Conservation (phyloP, 768 basidiomycete genomes). For the Termitomyces sp. region DNA sequence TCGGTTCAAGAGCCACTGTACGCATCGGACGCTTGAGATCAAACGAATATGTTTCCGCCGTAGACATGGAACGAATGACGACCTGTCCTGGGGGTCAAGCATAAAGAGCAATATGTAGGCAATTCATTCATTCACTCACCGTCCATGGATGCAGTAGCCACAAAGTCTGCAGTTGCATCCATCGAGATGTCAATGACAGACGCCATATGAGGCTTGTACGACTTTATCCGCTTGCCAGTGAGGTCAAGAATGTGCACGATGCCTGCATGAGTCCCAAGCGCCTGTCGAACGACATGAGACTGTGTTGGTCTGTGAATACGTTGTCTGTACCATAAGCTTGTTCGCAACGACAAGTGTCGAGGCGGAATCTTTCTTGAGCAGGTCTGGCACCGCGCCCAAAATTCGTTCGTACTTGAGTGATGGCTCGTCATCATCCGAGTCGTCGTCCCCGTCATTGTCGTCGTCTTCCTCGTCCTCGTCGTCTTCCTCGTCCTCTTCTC, state of each 20-base stretch:
- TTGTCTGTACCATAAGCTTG: slow-evolving; percentile 57
- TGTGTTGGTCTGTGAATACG: background rate
- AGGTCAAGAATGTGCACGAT: slow-evolving; percentile 84
- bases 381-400: slow-evolving; percentile 63
- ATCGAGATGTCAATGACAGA: slow-evolving; percentile 83
- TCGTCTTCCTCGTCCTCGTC: slow-evolving; percentile 40
- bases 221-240: slow-evolving; percentile 78
- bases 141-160: slow-evolving; percentile 91
- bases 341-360: slow-evolving; percentile 78
- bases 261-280: slow-evolving; percentile 90
- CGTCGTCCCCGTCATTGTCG: slow-evolving; percentile 53
- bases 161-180: slow-evolving; percentile 82
- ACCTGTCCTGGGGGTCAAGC: slow-evolving; percentile 70
- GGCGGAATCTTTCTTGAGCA: slow-evolving; percentile 87
- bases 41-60: slow-evolving; percentile 78
- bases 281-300: slow-evolving; percentile 42
- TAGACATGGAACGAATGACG: slow-evolving; percentile 78
- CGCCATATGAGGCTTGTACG: slow-evolving; percentile 87
- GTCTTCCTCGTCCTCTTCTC: slow-evolving; percentile 21
- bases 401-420: slow-evolving; percentile 89
- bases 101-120: slow-evolving; percentile 13
- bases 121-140: slow-evolving; percentile 46
- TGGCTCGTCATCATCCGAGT: slow-evolving; percentile 87
- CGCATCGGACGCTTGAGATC: slow-evolving; percentile 93
- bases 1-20: slow-evolving; percentile 85